Percentiles rank a stretch among this genome's conserved stretches.
Conservation (phyloP, 768 basidiomycete genomes). For the Russula foetens region DNA sequence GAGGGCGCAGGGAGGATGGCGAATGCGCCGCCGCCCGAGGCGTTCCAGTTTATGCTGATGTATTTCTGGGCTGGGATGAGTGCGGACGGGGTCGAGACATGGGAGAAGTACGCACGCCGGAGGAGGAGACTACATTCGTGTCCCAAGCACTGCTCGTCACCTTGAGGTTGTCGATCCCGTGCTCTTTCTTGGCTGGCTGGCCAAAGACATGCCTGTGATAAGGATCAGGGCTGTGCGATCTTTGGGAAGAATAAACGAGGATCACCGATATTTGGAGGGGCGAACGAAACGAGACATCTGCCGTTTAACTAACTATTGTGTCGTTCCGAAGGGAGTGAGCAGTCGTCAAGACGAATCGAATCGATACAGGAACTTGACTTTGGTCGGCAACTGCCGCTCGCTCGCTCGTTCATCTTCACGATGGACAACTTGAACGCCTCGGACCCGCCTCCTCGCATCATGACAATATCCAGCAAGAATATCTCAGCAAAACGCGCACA, state of each 20-base stretch:
- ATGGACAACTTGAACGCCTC: conserved; percentile 22
- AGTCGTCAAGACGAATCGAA: background rate
- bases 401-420: background rate
- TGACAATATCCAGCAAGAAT: conserved; percentile 2
- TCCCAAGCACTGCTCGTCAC: conserved; percentile 91
- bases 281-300: conserved; percentile 84
- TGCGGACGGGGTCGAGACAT: background rate
- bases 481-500: conserved; percentile 26
- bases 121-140: conserved; percentile 85
- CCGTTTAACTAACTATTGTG: no score
- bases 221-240: conserved; percentile 4
- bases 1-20: conserved; percentile 85
- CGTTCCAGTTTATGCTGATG: conserved; percentile 90
- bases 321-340: background rate
- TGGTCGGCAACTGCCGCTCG: conserved; percentile 6
- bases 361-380: no score
- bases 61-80: conserved; percentile 34
- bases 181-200: conserved; percentile 78
- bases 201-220: conserved; percentile 79
- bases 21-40: conserved; percentile 89
- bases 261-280: conserved; percentile 79
- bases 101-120: conserved; percentile 45
- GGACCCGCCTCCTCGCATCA: conserved; percentile 18
- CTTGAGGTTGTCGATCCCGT: conserved; percentile 75
- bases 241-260: conserved; percentile 8